phyloP scores from a whole-genome alignment of 2,329 filamentous ascomycete genomes.

The Saccharata proteae region DNA sequence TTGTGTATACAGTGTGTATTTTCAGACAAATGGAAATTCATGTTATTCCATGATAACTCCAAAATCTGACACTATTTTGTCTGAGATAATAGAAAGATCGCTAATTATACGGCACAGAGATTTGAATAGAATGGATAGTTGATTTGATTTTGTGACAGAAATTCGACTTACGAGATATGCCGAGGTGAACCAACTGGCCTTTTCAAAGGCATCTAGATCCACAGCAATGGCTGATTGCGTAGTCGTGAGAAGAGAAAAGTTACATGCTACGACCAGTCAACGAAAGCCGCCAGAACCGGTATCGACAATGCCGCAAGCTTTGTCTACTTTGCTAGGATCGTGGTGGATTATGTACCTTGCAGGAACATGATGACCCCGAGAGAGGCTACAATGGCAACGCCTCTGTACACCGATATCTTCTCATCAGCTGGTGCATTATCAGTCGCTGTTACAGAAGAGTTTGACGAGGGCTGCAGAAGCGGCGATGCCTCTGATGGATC shows the following conservation, averaged over 20 bases:
- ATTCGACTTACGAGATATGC: conserved; percentile 47
- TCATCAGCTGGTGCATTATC: background rate
- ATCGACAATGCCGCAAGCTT: background rate
- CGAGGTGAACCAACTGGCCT: conserved; percentile 70
- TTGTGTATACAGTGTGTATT: no score
- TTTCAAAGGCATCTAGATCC: conserved; percentile 61
- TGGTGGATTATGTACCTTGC: conserved; percentile 34
- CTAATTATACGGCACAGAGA: no score
- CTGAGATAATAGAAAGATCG: no score
- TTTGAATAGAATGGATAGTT: conserved; percentile 1
- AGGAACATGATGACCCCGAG: conserved; percentile 48
- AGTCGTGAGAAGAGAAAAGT: conserved; percentile 72
- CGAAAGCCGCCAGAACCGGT: conserved; percentile 1
- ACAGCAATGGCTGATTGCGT: conserved; percentile 65
- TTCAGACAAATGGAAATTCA: no score
- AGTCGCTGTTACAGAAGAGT: conserved; percentile 1
- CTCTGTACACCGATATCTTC: conserved; percentile 2
- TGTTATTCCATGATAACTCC: no score
- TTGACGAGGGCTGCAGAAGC: conserved; percentile 3
- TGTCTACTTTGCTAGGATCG: background rate
- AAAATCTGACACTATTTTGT: no score
- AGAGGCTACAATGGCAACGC: conserved; percentile 36
- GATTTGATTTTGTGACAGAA: conserved; percentile 1
- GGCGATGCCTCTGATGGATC: conserved; percentile 4
- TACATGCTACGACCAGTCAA: conserved; percentile 37